Conservation (phyloP, 1,284 basidiomycete species). For the Sparassis latifolia region DNA sequence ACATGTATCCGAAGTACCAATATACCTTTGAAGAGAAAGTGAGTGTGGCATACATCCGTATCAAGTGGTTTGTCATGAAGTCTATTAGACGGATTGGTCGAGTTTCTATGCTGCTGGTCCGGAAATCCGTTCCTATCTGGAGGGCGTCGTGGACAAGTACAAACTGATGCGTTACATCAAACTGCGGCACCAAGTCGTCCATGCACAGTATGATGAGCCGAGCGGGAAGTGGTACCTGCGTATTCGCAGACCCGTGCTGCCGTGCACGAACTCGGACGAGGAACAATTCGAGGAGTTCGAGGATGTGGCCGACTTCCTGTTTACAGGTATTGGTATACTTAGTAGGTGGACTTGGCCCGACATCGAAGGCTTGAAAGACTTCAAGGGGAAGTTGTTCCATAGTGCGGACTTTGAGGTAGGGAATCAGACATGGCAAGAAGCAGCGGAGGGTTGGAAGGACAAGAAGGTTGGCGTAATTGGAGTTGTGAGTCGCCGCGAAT, state of each 20-base stretch:
- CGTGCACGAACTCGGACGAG: conserved; percentile 13
- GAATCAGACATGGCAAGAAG: conserved; percentile 39
- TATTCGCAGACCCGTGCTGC: conserved; percentile 25
- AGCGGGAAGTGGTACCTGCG: conserved; percentile 48
- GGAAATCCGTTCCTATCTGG: conserved; percentile 49
- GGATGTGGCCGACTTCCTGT: conserved; percentile 45
- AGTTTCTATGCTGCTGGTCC: conserved; percentile 50
- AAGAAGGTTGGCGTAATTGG: conserved; percentile 60
- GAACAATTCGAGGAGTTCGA: conserved; percentile 36
- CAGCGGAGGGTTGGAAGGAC: conserved; percentile 41
- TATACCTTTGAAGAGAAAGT: conserved; percentile 52
- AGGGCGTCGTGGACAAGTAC: conserved; percentile 50
- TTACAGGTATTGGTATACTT: conserved; percentile 42
- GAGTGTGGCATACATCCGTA: conserved; percentile 6
- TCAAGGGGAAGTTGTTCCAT: conserved; percentile 46
- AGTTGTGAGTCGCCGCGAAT: conserved; percentile 31
- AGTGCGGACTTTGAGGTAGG: conserved; percentile 49
- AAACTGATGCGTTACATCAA: conserved; percentile 46
- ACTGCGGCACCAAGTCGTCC: conserved; percentile 43
- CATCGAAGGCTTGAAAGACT: conserved; percentile 44
- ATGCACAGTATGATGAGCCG: conserved; percentile 43
- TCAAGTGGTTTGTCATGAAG: neutral
- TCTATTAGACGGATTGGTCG: conserved; percentile 47
- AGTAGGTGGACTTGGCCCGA: conserved; percentile 55
- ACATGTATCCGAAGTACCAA: conserved; percentile 40